Base-by-base conservation (phyloP, 2,329 filamentous ascomycete species). In the Xylaria sp. region DNA sequence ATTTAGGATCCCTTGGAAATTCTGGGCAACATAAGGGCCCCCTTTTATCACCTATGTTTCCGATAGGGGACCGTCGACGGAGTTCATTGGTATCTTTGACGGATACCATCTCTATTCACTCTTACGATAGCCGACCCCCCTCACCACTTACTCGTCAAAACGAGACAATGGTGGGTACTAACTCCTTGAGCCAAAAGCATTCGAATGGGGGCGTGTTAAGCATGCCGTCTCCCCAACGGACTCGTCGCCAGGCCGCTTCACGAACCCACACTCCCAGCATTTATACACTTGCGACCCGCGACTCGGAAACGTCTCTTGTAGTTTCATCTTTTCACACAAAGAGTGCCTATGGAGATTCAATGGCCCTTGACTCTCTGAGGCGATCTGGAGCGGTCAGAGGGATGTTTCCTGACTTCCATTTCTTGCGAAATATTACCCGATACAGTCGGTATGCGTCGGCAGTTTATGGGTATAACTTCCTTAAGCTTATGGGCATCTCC, bases 401-500 rank as follows among this genome's bases (percentile, higher is more conserved):
- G 0, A 83, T 87, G 55, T 90, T 90, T 57, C 89, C 89, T 0
- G 77, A 81, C 4, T 83, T 83, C 36, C 88, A 89, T 70, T 79
- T 91, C 7, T 79, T 90, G 10, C 82, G 84, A 36, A 91, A 90
- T 72, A 86, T 90, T 27, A 85, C 85, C 2, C 82, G 89, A 39
- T 91, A 90, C 68, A 89, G 90, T 80, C 84, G 87, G 2, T 91
- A 89, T 72, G 88, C 89, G 1, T 90, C 89, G 1, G 89, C 89
- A 0, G 87, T 87, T 0, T 91, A 91, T 63, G 89, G 89, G 0
- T 87, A 87, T 0, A 84, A 84, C 51, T 90, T 91, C 66, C 81
- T 91, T 54, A 85, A 86, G 61, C 81, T 90, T 25, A 83, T 90
- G 80, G 88, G 88, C 1, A 89, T 91, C 31, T 83, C 82, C 0